Percentiles rank a stretch among this genome's conserved stretches.
Conservation (phyloP, 75 land plant species). For the Cunninghamia lanceolata region DNA sequence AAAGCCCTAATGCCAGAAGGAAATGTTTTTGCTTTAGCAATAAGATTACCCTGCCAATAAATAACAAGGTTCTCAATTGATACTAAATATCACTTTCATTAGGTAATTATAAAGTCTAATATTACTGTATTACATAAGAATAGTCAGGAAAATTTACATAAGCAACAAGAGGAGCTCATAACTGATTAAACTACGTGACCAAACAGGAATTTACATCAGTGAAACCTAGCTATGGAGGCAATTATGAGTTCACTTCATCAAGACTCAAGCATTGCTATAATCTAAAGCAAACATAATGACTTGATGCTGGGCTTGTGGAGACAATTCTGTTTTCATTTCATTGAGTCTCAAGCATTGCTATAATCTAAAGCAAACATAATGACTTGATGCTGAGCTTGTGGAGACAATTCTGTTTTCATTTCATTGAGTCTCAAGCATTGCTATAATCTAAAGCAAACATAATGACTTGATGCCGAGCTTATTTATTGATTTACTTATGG, state of each 20-base stretch:
- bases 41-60: constrained; percentile 28
- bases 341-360: too few species aligned
- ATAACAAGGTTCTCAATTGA: neutral
- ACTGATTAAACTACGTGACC: neutral
- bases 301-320: too few species aligned
- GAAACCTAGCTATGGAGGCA: neutral
- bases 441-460: neutral
- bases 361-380: too few species aligned
- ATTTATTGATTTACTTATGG: neutral
- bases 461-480: neutral
- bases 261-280: too few species aligned
- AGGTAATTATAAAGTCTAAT: neutral
- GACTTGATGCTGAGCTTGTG: too few species aligned
- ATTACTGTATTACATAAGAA: neutral
- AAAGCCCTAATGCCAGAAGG: constrained; percentile 59
- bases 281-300: too few species aligned
- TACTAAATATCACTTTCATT: neutral
- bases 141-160: neutral
- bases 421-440: neutral
- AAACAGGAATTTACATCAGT: neutral
- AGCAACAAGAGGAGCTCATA: neutral
- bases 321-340: neutral
- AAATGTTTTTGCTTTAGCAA: constrained; percentile 24
- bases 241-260: too few species aligned
- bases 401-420: neutral